Conservation (phyloP, 2,329 filamentous ascomycete species). For the Tolypocladium sp. region DNA sequence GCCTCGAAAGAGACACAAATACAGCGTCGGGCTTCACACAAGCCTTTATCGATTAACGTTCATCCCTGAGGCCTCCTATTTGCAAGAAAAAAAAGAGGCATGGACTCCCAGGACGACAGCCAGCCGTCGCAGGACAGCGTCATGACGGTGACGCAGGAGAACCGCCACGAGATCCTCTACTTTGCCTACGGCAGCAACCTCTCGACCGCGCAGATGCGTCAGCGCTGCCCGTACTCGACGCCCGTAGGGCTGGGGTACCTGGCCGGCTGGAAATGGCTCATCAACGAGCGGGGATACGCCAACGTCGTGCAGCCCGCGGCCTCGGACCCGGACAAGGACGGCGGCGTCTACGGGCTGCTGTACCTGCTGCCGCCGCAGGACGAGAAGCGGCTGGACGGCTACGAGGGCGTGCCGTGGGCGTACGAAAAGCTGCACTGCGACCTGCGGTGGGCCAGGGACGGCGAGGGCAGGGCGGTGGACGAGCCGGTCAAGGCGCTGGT, state of each 20-base stretch:
- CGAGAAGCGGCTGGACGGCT: slow-evolving; percentile 41
- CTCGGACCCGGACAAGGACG: slow-evolving; percentile 1
- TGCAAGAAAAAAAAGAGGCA: slow-evolving; percentile 2
- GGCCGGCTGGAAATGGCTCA: slow-evolving; percentile 51
- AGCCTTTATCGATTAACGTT: not conserved
- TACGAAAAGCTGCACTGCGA: slow-evolving; percentile 44
- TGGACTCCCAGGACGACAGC: slow-evolving; percentile 20
- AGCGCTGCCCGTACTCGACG: slow-evolving; percentile 48
- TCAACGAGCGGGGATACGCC: slow-evolving; percentile 58
- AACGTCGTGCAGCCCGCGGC: slow-evolving; percentile 43
- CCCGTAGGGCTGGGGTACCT: slow-evolving; percentile 51
- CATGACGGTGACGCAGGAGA: slow-evolving; percentile 24
- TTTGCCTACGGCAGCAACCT: slow-evolving; percentile 68
- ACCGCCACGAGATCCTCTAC: slow-evolving; percentile 38
- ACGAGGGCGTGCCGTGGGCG: slow-evolving; percentile 54
- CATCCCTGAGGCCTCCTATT: not conserved
- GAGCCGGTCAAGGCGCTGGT: slow-evolving; percentile 36
- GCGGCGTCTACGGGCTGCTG: slow-evolving; percentile 47
- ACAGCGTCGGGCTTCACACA: not conserved
- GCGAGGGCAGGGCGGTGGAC: slow-evolving; percentile 10
- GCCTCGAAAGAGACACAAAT: not conserved
- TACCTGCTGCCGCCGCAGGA: slow-evolving; percentile 42
- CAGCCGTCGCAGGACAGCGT: slow-evolving; percentile 25
- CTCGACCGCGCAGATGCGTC: slow-evolving; percentile 54
- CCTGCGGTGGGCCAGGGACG: slow-evolving; percentile 15